phyloP scores from a whole-genome alignment of 148 eudicot species.

The Rhododendron griersonianum region DNA sequence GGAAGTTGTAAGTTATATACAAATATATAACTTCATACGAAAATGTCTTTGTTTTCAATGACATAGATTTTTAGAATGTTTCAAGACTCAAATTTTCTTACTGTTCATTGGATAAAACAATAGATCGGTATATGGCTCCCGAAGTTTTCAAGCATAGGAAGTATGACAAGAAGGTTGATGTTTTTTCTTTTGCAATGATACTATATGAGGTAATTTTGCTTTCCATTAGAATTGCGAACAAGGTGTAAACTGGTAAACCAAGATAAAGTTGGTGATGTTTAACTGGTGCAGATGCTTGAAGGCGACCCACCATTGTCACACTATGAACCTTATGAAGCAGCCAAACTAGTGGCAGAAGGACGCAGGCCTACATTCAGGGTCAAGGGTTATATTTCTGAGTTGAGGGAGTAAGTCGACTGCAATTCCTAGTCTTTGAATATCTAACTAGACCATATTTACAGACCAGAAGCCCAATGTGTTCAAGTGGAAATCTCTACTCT shows the following conservation, averaged over 20 bases:
- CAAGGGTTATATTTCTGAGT: slow-evolving; percentile 53
- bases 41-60: neutral
- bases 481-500: neutral
- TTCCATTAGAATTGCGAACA: neutral
- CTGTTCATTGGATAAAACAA: slow-evolving; percentile 17
- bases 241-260: neutral
- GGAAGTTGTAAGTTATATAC: slow-evolving; percentile 80
- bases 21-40: neutral
- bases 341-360: slow-evolving; percentile 72
- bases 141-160: slow-evolving; percentile 95
- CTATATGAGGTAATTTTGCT: slow-evolving; percentile 70
- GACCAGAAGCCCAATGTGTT: neutral
- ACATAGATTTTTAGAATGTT: neutral
- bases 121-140: slow-evolving; percentile 99
- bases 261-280: slow-evolving; percentile 10
- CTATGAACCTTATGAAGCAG: slow-evolving; percentile 80
- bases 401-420: slow-evolving; percentile 64
- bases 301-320: slow-evolving; percentile 72
- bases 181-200: slow-evolving; percentile 96
- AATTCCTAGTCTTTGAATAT: slow-evolving; percentile 2
- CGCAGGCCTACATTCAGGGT: slow-evolving; percentile 67
- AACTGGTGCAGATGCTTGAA: slow-evolving; percentile 63
- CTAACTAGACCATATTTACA: neutral
- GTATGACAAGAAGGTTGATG: slow-evolving; percentile 97
- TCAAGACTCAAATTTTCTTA: slow-evolving; percentile 2